phyloP scores from a whole-genome alignment of 78 protist species.

The Paulinella micropora region DNA sequence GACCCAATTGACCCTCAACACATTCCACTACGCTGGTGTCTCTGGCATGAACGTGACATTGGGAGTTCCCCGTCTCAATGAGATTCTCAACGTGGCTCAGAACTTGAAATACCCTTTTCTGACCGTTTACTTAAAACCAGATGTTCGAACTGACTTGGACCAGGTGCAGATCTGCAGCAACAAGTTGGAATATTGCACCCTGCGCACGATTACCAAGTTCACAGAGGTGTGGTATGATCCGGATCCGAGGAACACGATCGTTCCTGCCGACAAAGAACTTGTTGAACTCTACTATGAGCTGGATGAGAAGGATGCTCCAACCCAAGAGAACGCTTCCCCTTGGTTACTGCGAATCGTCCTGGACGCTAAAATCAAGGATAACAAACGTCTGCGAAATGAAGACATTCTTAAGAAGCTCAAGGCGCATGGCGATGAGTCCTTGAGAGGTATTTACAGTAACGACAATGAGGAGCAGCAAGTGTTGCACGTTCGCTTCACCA shows the following conservation, averaged over 20 bases:
- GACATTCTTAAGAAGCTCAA: slow-evolving; percentile 47
- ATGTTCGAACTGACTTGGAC: not conserved
- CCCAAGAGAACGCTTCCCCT: not conserved
- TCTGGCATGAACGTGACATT: slow-evolving; percentile 82
- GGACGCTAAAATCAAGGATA: slow-evolving; percentile 47
- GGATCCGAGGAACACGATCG: slow-evolving; percentile 44
- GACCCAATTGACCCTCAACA: slow-evolving; percentile 99
- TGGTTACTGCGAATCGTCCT: slow-evolving; percentile 80
- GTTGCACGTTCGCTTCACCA: slow-evolving; percentile 7
- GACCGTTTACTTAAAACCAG: slow-evolving; percentile 24
- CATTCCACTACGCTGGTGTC: slow-evolving; percentile 99
- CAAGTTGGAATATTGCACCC: slow-evolving; percentile 61
- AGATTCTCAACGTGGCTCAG: slow-evolving; percentile 88
- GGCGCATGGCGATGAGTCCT: slow-evolving; percentile 28
- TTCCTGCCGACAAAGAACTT: slow-evolving; percentile 64
- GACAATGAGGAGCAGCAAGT: slow-evolving; percentile 63
- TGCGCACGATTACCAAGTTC: slow-evolving; percentile 45
- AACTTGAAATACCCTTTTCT: slow-evolving; percentile 74
- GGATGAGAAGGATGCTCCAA: slow-evolving; percentile 31
- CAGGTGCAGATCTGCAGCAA: not conserved
- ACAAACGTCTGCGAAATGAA: slow-evolving; percentile 39
- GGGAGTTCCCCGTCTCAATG: slow-evolving; percentile 71
- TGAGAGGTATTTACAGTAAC: slow-evolving; percentile 51
- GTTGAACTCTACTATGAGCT: slow-evolving; percentile 48
- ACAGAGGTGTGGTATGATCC: slow-evolving; percentile 92